A percentile compares a stretch with the other conserved stretches of the same genome.
These are phyloP conservation scores for Russula sp. DNA, from an alignment of 768 basidiomycete species.

Conservation along the genomic window DNA sequence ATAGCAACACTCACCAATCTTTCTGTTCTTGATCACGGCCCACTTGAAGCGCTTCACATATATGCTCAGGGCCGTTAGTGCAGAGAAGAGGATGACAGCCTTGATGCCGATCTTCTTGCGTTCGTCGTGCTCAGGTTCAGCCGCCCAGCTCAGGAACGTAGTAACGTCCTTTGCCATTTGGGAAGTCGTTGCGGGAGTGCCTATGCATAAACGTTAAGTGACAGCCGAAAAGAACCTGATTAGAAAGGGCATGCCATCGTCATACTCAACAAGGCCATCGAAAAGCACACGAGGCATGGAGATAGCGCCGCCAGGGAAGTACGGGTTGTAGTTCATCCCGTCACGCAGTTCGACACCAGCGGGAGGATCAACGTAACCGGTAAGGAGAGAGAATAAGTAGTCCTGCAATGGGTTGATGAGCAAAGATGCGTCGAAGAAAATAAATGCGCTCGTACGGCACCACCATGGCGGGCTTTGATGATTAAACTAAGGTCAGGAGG, in stretches of 20 bases:
- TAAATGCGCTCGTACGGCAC: slow-evolving; percentile 59
- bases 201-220: slow-evolving; percentile 33
- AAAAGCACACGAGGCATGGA: slow-evolving; percentile 97
- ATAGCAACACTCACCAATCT: slow-evolving; percentile 58
- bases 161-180: slow-evolving; percentile 99
- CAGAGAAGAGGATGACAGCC: slow-evolving; percentile 89
- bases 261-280: slow-evolving; percentile 94
- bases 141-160: slow-evolving; percentile 93
- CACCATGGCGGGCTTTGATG: slow-evolving; percentile 96
- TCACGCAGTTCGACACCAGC: slow-evolving; percentile 93
- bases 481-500: slow-evolving; percentile 98
- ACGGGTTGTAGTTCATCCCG: slow-evolving; percentile 98
- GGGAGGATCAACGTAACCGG: slow-evolving; percentile 94
- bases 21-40: slow-evolving; percentile 87
- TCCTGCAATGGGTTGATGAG: slow-evolving; percentile 46
- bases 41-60: slow-evolving; percentile 97
- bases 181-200: slow-evolving; percentile 91
- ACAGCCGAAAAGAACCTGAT: background rate
- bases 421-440: background rate
- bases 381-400: slow-evolving; percentile 94
- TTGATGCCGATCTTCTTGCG: slow-evolving; percentile 96
- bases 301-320: slow-evolving; percentile 98
- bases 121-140: slow-evolving; percentile 97
- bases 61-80: slow-evolving; percentile 71
- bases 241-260: slow-evolving; percentile 59